Evolutionary conservation across 352 stramenopile species (phyloP), one percentile per base, ranked within the genome.

Genomic region (Labyrinthula sp.): DNA sequence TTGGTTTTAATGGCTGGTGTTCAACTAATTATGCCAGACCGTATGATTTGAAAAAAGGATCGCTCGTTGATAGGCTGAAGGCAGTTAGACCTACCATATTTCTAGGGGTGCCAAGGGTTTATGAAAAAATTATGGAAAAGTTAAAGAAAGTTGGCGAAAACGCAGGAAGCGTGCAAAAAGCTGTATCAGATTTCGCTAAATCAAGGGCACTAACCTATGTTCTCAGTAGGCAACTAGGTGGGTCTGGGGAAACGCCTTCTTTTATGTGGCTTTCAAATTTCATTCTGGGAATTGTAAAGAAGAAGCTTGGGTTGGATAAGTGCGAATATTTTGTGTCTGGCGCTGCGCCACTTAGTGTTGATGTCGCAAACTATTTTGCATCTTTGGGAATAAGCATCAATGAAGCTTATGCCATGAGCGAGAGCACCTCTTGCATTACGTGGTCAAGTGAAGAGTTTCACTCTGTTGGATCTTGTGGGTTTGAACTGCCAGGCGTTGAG

Each of bases 121-220:
- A 67, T 47, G 72, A 77, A 40, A 79, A 78, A 49, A 82, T 80
- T 62, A 50, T 65, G 37, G 61, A 67, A 20, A 55, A 69, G 22
- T 27, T 62, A 38, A 36, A 60, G 17, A 21, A 31, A 9, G 33
- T 52, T 28, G 33, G 43, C 26, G 49, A 27, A 9, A 27, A 59
- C 27, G 92, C 75, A 22, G 89, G 62, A 10, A 77, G 77, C 27
- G 56, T 89, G 33, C 91, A 87, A 62, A 87, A 89, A 64, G 70
- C 66, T 34, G 79, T 94, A 41, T 71, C 73, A 2, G 68, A 59
- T 1, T 89, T 73, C 72, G 82, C 80, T 27, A 92, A 91, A 61
- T 65, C 35, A 18, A 63, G 66, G 30, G 62, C 61, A 10, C 26
- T 45, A 14, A 33, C 52, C 29, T 30, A 54, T 26, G 30, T 66